Evolutionary conservation across 169 alveolate species (phyloP).

Genomic region (Plasmodium vinckei): DNA sequence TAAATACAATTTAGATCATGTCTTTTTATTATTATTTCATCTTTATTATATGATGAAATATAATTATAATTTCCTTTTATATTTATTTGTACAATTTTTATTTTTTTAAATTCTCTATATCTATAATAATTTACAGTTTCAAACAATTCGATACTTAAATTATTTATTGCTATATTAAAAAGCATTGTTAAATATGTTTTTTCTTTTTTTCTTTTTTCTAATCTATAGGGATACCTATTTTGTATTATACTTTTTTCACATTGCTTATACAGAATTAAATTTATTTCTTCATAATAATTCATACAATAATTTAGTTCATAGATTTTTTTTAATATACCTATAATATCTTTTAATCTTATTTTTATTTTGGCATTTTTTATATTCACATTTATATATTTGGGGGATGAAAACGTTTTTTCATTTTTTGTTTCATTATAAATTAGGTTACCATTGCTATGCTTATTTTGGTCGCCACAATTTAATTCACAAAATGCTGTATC

Average conservation of each 20-base stretch:
- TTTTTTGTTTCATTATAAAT: background rate
- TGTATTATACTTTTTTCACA: background rate
- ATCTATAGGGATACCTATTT: slow-evolving; percentile 24
- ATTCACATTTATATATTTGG: slow-evolving; percentile 12
- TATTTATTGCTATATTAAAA: background rate
- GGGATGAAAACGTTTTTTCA: background rate
- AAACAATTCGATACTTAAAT: slow-evolving; percentile 18
- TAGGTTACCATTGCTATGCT: background rate
- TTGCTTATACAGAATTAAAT: slow-evolving; percentile 9
- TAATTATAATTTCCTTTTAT: slow-evolving; percentile 28
- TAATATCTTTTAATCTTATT: slow-evolving; percentile 18
- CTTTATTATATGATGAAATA: slow-evolving; percentile 17
- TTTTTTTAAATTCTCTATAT: slow-evolving; percentile 9
- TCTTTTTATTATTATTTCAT: slow-evolving; percentile 10
- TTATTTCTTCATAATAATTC: slow-evolving; percentile 40
- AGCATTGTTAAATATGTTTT: slow-evolving; percentile 7
- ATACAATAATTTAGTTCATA: slow-evolving; percentile 16
- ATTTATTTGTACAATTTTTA: slow-evolving; percentile 11
- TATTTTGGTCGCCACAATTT: background rate
- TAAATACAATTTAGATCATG: background rate
- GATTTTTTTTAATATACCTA: slow-evolving; percentile 22
- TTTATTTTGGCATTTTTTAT: slow-evolving; percentile 14
- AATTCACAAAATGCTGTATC: no score
- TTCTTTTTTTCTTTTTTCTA: slow-evolving; percentile 7
- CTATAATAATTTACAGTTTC: slow-evolving; percentile 14